Evolutionary conservation across 2,329 filamentous ascomycete species (phyloP).

Genomic region (Aureobasidium sp.): DNA sequence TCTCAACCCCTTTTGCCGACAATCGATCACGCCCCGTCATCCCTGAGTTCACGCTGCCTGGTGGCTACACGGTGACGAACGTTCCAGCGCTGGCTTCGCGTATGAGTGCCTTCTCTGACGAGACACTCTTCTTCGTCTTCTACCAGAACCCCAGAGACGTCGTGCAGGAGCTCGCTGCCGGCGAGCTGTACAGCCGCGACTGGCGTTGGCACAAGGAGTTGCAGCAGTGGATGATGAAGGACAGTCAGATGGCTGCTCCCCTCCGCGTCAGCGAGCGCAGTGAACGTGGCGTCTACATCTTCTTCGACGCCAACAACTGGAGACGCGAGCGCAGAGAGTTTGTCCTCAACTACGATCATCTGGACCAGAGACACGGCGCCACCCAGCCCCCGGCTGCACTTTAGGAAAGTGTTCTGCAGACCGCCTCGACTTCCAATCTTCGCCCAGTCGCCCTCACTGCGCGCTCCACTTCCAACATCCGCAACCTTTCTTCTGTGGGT

Average conservation of each 20-base stretch:
- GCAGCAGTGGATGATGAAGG: constrained; percentile 49
- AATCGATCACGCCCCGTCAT: constrained; percentile 51
- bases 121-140: constrained; percentile 63
- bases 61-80: constrained; percentile 58
- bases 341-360: constrained; percentile 43
- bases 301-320: constrained; percentile 48
- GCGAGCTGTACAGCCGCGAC: constrained; percentile 47
- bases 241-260: constrained; percentile 35
- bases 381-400: constrained; percentile 14
- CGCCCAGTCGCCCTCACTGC: background rate
- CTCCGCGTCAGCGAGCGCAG: constrained; percentile 38
- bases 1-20: constrained; percentile 55
- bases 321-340: constrained; percentile 44
- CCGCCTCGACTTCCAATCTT: background rate
- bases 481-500: too few relatives aligned
- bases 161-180: constrained; percentile 57
- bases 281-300: constrained; percentile 46
- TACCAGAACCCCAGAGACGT: constrained; percentile 59
- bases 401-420: constrained; percentile 9
- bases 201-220: constrained; percentile 49
- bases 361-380: constrained; percentile 36
- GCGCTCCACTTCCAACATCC: background rate
- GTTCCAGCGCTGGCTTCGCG: constrained; percentile 49
- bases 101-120: constrained; percentile 32
- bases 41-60: constrained; percentile 54